Conservation (phyloP, 345 rosid genomes). For the Hibiscus syriacus region DNA sequence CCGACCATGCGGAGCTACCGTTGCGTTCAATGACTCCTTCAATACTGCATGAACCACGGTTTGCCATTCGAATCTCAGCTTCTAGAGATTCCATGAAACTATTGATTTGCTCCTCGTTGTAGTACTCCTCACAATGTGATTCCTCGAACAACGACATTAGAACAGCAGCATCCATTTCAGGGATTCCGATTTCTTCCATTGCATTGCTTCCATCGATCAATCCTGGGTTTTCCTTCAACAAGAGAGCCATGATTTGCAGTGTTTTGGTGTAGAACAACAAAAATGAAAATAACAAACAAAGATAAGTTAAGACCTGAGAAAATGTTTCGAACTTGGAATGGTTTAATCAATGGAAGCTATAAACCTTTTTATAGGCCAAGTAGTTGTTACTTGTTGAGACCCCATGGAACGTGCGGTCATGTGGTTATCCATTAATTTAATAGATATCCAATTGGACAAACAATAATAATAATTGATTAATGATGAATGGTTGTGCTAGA, state of each 20-base stretch:
- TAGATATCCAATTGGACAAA: neutral
- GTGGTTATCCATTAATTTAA: neutral
- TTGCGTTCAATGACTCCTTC: neutral
- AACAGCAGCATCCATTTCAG: neutral
- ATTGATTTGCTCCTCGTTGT: conserved; percentile 4
- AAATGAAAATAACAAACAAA: neutral
- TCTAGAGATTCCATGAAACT: conserved; percentile 4
- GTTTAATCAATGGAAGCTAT: neutral
- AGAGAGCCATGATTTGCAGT: neutral
- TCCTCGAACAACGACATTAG: conserved; percentile 10
- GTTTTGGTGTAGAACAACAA: neutral
- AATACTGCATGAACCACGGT: neutral
- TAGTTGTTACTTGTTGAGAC: neutral
- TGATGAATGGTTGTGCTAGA: neutral
- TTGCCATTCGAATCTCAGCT: neutral
- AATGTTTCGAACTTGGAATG: neutral
- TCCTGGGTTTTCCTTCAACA: neutral
- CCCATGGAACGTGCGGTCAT: neutral
- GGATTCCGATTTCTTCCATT: neutral
- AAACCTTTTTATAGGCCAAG: neutral
- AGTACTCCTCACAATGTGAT: conserved; percentile 4
- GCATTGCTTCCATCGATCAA: neutral
- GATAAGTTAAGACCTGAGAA: neutral
- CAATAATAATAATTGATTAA: neutral
- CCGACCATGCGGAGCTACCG: conserved; percentile 13